Percentiles rank a stretch among this genome's conserved stretches.
Conservation (phyloP, 805 yeast genomes). For the Isabelozyma rhagii region DNA sequence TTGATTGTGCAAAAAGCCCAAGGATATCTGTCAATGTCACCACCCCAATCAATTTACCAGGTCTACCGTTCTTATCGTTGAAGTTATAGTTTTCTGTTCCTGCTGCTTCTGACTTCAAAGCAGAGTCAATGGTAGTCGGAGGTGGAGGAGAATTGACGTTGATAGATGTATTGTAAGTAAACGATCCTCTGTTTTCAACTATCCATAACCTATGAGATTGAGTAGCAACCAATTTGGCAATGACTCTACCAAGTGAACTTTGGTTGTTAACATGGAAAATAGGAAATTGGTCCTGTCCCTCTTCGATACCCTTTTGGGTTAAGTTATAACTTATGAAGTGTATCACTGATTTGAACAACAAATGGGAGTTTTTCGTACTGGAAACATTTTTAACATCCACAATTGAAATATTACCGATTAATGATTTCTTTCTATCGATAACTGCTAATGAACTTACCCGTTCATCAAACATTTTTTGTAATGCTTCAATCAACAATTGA, state of each 20-base stretch:
- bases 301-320: constrained; percentile 84
- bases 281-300: constrained; percentile 95
- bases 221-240: constrained; percentile 95
- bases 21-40: constrained; percentile 88
- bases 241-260: constrained; percentile 79
- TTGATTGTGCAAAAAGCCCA: constrained; percentile 70
- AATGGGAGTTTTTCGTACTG: constrained; percentile 79
- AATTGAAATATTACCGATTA: constrained; percentile 89
- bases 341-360: constrained; percentile 77
- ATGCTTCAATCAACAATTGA: constrained; percentile 81
- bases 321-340: constrained; percentile 85
- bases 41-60: constrained; percentile 87
- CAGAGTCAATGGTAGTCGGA: constrained; percentile 10
- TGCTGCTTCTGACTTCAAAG: constrained; percentile 3
- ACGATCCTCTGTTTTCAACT: constrained; percentile 42
- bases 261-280: constrained; percentile 86
- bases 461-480: constrained; percentile 77
- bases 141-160: neutral
- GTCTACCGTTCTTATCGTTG: constrained; percentile 37
- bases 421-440: constrained; percentile 69
- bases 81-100: neutral
- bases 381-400: constrained; percentile 91
- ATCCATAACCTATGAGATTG: constrained; percentile 88
- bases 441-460: constrained; percentile 91
- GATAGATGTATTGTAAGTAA: neutral